Percentiles rank a stretch among this genome's conserved stretches.
Conservation (phyloP, 192 early-diverging fungal species). For the Podila verticillata region DNA sequence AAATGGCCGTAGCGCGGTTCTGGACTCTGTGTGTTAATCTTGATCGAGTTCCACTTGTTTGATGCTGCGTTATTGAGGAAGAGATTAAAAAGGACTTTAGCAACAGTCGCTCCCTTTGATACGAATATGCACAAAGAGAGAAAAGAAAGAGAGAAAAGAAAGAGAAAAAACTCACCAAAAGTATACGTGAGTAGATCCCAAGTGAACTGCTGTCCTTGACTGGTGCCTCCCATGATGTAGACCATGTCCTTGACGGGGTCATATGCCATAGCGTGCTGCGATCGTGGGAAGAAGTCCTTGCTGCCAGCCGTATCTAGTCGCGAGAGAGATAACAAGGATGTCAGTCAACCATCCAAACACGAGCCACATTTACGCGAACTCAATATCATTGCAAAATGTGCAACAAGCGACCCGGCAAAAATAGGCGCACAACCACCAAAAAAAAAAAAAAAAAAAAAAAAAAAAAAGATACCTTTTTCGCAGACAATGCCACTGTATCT, state of each 20-base stretch:
- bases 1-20: conserved; percentile 41
- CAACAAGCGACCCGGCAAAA: too few species aligned
- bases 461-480: conserved; percentile 24
- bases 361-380: too few species aligned
- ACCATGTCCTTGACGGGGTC: conserved; percentile 41
- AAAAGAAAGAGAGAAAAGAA: too few species aligned
- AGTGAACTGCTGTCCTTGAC: background rate
- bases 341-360: too few species aligned
- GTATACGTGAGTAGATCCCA: conserved; percentile 22
- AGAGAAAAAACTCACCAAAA: conserved; percentile 12
- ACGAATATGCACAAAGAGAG: too few species aligned
- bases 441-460: background rate
- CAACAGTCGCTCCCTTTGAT: too few species aligned
- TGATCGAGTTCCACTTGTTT: conserved; percentile 37
- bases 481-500: conserved; percentile 22
- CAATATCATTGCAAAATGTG: too few species aligned
- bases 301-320: conserved; percentile 24
- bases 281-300: conserved; percentile 34
- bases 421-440: background rate
- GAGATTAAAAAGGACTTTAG: background rate
- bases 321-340: background rate
- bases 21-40: background rate
- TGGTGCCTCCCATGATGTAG: conserved; percentile 45
- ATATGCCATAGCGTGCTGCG: conserved; percentile 48
- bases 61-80: conserved; percentile 1